Conservation (phyloP, 1,139 yeast species). For the Kodamaea sp. region DNA sequence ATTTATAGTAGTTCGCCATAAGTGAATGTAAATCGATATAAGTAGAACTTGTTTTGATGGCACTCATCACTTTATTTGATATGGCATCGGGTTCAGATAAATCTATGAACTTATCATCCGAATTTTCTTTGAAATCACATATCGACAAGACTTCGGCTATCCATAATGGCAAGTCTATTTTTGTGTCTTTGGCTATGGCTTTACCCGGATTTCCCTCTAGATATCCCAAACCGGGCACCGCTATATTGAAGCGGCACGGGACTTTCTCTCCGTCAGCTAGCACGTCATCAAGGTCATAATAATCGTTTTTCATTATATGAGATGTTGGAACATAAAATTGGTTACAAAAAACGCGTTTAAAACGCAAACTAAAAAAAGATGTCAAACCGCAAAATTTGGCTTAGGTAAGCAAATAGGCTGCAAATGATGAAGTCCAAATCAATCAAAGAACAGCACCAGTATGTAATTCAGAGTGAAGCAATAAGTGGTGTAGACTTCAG, state of each 20-base stretch:
- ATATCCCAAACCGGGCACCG: conserved; percentile 83
- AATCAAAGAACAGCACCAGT: too few relatives aligned
- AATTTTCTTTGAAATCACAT: conserved; percentile 36
- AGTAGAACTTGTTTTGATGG: conserved; percentile 72
- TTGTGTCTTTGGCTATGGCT: conserved; percentile 58
- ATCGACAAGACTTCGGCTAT: conserved; percentile 74
- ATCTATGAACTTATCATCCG: conserved; percentile 59
- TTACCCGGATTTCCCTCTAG: conserved; percentile 79
- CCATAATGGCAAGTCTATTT: conserved; percentile 85
- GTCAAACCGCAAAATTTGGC: not conserved
- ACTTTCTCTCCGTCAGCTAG: conserved; percentile 67
- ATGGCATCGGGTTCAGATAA: conserved; percentile 68
- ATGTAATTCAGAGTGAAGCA: too few relatives aligned
- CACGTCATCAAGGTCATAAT: conserved; percentile 87
- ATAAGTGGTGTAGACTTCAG: too few relatives aligned
- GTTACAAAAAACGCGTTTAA: not conserved
- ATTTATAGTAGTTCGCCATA: conserved; percentile 59
- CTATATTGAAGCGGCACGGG: conserved; percentile 73
- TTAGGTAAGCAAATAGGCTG: not conserved
- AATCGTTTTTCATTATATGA: conserved; percentile 22
- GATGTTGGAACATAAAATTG: not conserved
- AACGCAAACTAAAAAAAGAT: not conserved
- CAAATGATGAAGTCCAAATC: too few relatives aligned
- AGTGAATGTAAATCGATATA: conserved; percentile 67
- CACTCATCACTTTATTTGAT: conserved; percentile 63